Base-by-base conservation (phyloP, 352 stramenopile genomes). In the Globisporangium ultimum region DNA sequence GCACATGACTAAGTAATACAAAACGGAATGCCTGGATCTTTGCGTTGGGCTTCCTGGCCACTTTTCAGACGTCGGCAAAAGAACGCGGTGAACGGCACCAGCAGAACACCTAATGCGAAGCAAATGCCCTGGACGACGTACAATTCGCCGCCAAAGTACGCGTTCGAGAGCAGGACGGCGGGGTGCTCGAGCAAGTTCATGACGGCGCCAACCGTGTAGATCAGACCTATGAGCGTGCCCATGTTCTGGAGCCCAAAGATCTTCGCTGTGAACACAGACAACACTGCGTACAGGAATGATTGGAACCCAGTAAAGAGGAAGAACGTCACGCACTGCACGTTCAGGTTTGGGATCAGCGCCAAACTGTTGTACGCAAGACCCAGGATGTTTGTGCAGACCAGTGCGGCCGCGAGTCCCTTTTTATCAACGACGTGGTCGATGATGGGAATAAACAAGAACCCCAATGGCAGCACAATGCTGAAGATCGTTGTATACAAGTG, bases 401-500 rank as follows among this genome's bases (percentile, higher is more conserved):
- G 49, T 17, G 84, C 79, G 36, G 80, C 66, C 14, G 76, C 70
- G 13, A 95, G 60, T 0, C 87, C 87, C 10, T 73, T 74, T 1
- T 74, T 78, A 50, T 94, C 83, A 18, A 96, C 82, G 28, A 93
- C 70, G 64, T 89, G 80, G 55, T 96, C 84, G 55, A 96, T 96
- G 3, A 66, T 80, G 12, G 87, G 87, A 0, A 96, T 83, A 51
- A 94, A 94, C 2, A 96, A 28, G 46, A 96, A 93, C 0, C 87
- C 84, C 51, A 94, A 64, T 7, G 87, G 87, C 32, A 96, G 66
- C 41, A 94, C 70, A 32, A 96, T 80, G 63, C 81, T 90, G 58
- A 96, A 96, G 47, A 91, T 70, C 60, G 94, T 91, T 21, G 87
- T 94, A 68, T 89, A 96, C 1, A 93, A 21, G 60, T 79, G 88